Evolutionary conservation across 345 rosid genomes (phyloP).

Genomic region (Microcos paniculata): DNA sequence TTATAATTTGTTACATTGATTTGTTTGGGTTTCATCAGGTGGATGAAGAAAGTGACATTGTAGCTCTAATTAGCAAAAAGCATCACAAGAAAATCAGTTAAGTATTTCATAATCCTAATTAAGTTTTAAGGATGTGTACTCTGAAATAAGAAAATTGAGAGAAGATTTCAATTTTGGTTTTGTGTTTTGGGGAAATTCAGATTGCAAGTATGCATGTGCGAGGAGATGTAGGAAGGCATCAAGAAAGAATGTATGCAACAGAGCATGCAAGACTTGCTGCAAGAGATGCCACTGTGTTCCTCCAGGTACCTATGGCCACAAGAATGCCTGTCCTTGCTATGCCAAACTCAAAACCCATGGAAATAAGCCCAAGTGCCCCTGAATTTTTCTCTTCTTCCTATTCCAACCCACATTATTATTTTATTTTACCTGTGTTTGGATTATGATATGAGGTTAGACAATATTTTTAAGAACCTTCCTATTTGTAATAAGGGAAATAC

Average conservation of each 20-base stretch:
- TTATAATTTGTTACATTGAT: not conserved
- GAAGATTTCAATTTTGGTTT: too few species aligned
- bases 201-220: conserved; percentile 38
- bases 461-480: too few species aligned
- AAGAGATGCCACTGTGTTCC: conserved; percentile 60
- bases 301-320: conserved; percentile 54
- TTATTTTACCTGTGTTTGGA: too few species aligned
- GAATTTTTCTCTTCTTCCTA: not conserved
- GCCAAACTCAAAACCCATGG: conserved; percentile 47
- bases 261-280: conserved; percentile 63
- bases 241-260: conserved; percentile 44
- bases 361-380: conserved; percentile 50
- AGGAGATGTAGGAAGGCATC: conserved; percentile 49
- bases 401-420: not conserved
- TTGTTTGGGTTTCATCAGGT: conserved; percentile 17
- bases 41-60: conserved; percentile 19
- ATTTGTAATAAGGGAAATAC: too few species aligned
- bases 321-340: conserved; percentile 48
- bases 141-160: too few species aligned
- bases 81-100: conserved; percentile 38
- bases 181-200: conserved; percentile 22
- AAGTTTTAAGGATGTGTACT: too few species aligned
- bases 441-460: too few species aligned
- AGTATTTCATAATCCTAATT: too few species aligned
- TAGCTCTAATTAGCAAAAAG: conserved; percentile 22